Conservation (phyloP, 2,329 filamentous ascomycete genomes). For the Chaetomiaceae sp. region DNA sequence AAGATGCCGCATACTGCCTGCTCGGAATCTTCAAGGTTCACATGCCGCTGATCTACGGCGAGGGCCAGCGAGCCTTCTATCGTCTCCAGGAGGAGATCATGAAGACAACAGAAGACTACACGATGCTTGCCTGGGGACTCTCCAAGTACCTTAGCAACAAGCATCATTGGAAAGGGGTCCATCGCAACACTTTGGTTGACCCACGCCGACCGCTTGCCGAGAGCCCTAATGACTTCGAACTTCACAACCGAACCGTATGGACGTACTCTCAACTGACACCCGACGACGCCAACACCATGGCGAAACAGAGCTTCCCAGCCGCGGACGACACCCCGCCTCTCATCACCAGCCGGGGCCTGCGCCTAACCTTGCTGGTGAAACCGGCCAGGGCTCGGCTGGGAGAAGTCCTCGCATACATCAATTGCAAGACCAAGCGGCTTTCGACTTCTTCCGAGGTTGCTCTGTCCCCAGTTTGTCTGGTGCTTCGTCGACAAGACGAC, state of each 20-base stretch:
- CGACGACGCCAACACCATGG: neutral
- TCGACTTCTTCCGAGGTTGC: neutral
- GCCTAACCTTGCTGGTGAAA: constrained; percentile 12
- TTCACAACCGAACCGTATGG: constrained; percentile 16
- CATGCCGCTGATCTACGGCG: neutral
- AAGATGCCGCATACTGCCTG: neutral
- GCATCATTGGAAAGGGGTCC: constrained; percentile 15
- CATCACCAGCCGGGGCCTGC: neutral
- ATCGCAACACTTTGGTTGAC: neutral
- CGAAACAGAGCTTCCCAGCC: neutral
- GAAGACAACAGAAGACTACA: neutral
- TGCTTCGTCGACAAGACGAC: constrained; percentile 9
- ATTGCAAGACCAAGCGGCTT: constrained; percentile 14
- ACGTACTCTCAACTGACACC: constrained; percentile 14
- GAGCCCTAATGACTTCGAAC: constrained; percentile 17
- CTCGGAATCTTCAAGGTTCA: neutral
- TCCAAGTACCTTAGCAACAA: constrained; percentile 19
- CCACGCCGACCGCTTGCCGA: constrained; percentile 16
- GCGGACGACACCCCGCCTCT: too few species aligned
- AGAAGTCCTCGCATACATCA: constrained; percentile 19
- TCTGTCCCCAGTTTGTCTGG: constrained; percentile 14
- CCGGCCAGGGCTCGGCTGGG: neutral
- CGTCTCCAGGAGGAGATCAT: neutral
- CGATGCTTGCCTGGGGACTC: constrained; percentile 5
- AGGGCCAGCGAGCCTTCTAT: neutral